A percentile compares a stretch with the other conserved stretches of the same genome.
These are phyloP conservation scores for Geum urbanum DNA, from an alignment of 306 rosid species.

Conservation along the genomic window DNA sequence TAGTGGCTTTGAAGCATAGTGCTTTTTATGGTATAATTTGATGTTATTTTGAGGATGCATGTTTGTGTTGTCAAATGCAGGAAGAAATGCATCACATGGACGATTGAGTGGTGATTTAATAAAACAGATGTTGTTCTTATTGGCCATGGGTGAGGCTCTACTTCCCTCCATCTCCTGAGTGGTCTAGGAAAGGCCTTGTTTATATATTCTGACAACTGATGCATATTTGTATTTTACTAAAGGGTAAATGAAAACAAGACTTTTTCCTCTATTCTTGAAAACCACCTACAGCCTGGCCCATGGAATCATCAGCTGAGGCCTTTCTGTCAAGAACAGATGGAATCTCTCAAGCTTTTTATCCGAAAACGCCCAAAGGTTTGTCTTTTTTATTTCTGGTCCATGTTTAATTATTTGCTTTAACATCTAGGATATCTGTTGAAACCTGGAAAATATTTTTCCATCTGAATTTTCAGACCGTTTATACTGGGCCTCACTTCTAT, in stretches of 20 bases:
- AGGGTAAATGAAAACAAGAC: constrained; percentile 61
- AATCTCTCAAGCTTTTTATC: constrained; percentile 65
- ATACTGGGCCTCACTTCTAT: neutral
- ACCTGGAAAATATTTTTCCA: neutral
- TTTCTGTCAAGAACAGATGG: constrained; percentile 53
- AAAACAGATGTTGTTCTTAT: constrained; percentile 50
- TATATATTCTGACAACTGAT: constrained; percentile 17
- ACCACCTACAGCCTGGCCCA: constrained; percentile 43
- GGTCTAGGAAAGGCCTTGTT: neutral
- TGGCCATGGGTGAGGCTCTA: constrained; percentile 65
- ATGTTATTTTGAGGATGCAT: neutral
- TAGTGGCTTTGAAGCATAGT: too few species aligned
- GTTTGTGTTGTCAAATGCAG: constrained; percentile 38
- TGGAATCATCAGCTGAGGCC: constrained; percentile 35
- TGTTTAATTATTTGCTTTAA: neutral
- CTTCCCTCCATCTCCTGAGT: neutral
- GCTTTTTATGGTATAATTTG: neutral
- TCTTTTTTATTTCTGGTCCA: constrained; percentile 13
- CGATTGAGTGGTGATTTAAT: constrained; percentile 82
- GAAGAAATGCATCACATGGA: constrained; percentile 77
- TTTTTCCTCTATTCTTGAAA: constrained; percentile 48
- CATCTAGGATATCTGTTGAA: neutral
- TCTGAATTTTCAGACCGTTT: neutral
- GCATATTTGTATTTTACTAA: constrained; percentile 21
- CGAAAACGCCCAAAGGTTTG: constrained; percentile 66